Conservation (phyloP, 2,329 filamentous ascomycete genomes). For the Fusarium guadeloupense region DNA sequence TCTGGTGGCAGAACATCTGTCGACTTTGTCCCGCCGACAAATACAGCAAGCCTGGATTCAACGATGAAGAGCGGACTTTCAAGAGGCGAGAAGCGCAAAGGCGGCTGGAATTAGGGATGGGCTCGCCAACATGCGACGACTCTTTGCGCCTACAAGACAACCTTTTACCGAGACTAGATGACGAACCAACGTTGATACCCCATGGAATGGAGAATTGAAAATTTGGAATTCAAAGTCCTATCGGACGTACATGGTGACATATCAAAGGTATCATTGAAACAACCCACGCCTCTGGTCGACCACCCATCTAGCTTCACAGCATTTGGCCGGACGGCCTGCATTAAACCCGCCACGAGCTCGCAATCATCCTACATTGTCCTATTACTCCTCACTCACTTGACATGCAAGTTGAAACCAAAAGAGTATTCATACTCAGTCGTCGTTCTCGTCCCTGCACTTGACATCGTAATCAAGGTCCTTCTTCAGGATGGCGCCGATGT, state of each 20-base stretch:
- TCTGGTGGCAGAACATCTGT: slow-evolving; percentile 54
- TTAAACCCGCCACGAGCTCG: background rate
- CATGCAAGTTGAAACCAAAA: background rate
- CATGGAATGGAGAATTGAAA: slow-evolving; percentile 13
- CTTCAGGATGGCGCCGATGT: slow-evolving; percentile 58
- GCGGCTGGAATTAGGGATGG: slow-evolving; percentile 46
- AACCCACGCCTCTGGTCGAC: slow-evolving; percentile 37
- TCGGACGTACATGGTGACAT: slow-evolving; percentile 23
- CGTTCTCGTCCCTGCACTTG: slow-evolving; percentile 28
- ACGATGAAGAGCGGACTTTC: slow-evolving; percentile 36
- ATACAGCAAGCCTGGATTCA: slow-evolving; percentile 32
- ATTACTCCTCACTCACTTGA: background rate
- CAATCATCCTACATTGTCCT: slow-evolving; percentile 1
- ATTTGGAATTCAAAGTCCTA: slow-evolving; percentile 25
- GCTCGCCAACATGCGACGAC: background rate
- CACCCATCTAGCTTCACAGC: slow-evolving; percentile 24
- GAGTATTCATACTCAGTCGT: slow-evolving; percentile 5
- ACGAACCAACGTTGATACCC: slow-evolving; percentile 6
- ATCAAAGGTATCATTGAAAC: slow-evolving; percentile 48
- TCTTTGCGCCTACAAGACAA: background rate
- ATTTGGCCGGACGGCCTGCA: slow-evolving; percentile 9
- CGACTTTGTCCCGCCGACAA: slow-evolving; percentile 59
- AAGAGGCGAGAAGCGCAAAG: slow-evolving; percentile 48
- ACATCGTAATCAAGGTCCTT: slow-evolving; percentile 44
- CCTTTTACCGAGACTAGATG: background rate